phyloP scores from a whole-genome alignment of 495 filamentous ascomycete species.

The Tuber indicum region DNA sequence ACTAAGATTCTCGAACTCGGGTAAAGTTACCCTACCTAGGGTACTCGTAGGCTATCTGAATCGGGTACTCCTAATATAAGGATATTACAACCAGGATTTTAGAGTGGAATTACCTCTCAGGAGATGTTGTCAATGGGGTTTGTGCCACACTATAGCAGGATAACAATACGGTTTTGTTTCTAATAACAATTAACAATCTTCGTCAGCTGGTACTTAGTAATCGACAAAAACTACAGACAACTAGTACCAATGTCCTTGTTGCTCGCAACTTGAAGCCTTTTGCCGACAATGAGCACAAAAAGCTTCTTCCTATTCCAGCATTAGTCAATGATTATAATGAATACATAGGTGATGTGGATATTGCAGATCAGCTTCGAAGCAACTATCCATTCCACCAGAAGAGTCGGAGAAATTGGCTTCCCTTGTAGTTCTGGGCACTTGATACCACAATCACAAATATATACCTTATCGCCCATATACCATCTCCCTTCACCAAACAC shows the following conservation, averaged over 20 bases:
- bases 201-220: too few species aligned
- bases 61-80: too few species aligned
- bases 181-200: constrained; percentile 16
- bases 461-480: not conserved
- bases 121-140: constrained; percentile 2
- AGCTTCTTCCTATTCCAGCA: not conserved
- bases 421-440: constrained; percentile 33
- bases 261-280: too few species aligned
- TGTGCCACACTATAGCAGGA: constrained; percentile 8
- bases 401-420: constrained; percentile 18
- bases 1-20: too few species aligned
- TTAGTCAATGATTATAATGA: constrained; percentile 32
- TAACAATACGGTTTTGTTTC: constrained; percentile 7
- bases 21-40: too few species aligned
- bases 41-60: too few species aligned
- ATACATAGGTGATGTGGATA: constrained; percentile 2
- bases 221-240: not conserved
- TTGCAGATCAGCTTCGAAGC: constrained; percentile 15
- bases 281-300: not conserved
- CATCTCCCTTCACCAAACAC: not conserved
- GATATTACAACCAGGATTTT: too few species aligned
- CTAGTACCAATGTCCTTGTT: not conserved
- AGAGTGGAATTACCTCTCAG: too few species aligned
- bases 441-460: constrained; percentile 21
- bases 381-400: constrained; percentile 23